Evolutionary conservation across 305 asterid genomes (phyloP).

Genomic region (Fraxinus platypoda): DNA sequence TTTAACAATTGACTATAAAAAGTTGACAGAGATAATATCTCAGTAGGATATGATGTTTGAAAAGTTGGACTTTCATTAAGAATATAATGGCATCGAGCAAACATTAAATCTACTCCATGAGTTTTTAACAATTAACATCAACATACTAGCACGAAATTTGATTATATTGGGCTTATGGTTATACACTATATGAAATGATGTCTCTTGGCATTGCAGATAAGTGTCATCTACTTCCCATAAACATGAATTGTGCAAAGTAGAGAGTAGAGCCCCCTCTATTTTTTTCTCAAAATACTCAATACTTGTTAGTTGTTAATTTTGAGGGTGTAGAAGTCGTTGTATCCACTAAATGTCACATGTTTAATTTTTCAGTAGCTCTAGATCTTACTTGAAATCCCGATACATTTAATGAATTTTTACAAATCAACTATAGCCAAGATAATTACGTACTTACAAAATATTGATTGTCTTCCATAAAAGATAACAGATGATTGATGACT

Average conservation of each 20-base stretch:
- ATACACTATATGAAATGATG: neutral
- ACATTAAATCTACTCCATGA: neutral
- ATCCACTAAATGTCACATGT: neutral
- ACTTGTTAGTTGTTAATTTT: neutral
- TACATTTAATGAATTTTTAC: neutral
- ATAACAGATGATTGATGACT: neutral
- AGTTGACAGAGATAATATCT: too few relatives aligned
- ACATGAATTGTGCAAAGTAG: neutral
- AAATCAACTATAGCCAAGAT: neutral
- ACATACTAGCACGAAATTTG: neutral
- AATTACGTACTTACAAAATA: neutral
- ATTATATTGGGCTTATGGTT: neutral
- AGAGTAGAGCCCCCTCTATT: too few relatives aligned
- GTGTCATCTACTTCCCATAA: neutral
- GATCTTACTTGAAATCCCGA: neutral
- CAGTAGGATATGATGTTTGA: neutral
- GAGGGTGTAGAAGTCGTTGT: neutral
- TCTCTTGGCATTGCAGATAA: neutral
- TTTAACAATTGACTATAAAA: too few relatives aligned
- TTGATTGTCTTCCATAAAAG: neutral
- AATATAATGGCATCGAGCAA: neutral
- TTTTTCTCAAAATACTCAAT: too few relatives aligned
- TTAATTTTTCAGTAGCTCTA: neutral
- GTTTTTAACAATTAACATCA: neutral
- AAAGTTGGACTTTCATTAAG: neutral